A percentile compares a stretch with the other conserved stretches of the same genome.
These are phyloP conservation scores for Cadophora gregata DNA, from an alignment of 2,329 filamentous ascomycete species.

Conservation along the genomic window DNA sequence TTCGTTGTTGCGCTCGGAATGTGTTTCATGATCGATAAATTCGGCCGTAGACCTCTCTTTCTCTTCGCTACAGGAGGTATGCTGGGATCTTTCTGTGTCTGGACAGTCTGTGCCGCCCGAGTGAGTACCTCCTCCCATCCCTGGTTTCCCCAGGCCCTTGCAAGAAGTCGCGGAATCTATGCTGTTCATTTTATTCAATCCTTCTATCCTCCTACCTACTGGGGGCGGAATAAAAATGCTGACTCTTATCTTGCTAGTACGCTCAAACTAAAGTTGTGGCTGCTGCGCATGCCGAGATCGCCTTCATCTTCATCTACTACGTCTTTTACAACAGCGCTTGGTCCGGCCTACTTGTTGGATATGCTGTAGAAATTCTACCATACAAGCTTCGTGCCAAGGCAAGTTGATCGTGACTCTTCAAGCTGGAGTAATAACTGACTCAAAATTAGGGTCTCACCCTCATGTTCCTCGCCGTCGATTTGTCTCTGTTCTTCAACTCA, in stretches of 20 bases:
- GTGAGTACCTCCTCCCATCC: too few relatives aligned
- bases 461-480: constrained; percentile 52
- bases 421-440: too few relatives aligned
- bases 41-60: constrained; percentile 41
- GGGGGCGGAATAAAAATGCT: too few relatives aligned
- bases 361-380: constrained; percentile 41
- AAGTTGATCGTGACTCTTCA: too few relatives aligned
- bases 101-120: constrained; percentile 37
- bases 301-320: constrained; percentile 57
- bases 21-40: constrained; percentile 42
- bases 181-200: too few relatives aligned
- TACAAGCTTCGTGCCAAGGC: constrained; percentile 41
- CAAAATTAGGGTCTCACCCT: constrained; percentile 45
- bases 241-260: neutral
- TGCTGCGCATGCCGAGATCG: constrained; percentile 43
- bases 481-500: constrained; percentile 53
- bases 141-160: too few relatives aligned
- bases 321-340: constrained; percentile 50
- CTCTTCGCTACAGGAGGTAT: constrained; percentile 37
- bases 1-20: constrained; percentile 36
- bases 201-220: too few relatives aligned
- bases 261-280: constrained; percentile 20
- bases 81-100: constrained; percentile 33
- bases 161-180: too few relatives aligned
- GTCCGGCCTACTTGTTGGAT: constrained; percentile 40